These are phyloP conservation scores for Cardamine occulta DNA, from an alignment of 345 rosid species.

Conservation along the genomic window DNA sequence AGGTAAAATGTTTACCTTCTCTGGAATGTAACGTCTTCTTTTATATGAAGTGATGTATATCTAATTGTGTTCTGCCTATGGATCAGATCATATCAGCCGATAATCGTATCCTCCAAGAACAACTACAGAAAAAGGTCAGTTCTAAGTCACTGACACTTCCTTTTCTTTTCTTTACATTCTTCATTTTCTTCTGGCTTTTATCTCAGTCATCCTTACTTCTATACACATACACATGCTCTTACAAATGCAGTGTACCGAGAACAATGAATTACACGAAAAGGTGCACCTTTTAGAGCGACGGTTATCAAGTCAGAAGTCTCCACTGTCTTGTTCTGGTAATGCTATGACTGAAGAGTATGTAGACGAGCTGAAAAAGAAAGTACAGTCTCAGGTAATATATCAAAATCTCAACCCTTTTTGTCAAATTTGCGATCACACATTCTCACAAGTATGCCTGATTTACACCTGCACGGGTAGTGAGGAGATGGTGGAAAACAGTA, in stretches of 20 bases:
- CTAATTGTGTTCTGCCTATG: constrained; percentile 37
- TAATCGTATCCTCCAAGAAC: constrained; percentile 92
- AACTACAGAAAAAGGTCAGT: constrained; percentile 77
- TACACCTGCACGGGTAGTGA: not conserved
- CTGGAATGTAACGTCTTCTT: constrained; percentile 17
- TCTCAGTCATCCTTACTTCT: constrained; percentile 21
- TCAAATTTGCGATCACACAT: not conserved
- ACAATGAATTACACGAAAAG: constrained; percentile 75
- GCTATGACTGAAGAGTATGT: constrained; percentile 52
- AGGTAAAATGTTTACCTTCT: constrained; percentile 52
- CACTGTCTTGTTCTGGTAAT: constrained; percentile 50
- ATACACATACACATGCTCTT: constrained; percentile 8
- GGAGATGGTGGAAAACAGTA: constrained; percentile 3
- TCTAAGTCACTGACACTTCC: constrained; percentile 22
- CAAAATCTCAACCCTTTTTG: constrained; percentile 15
- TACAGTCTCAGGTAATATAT: constrained; percentile 70
- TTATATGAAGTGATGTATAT: constrained; percentile 14
- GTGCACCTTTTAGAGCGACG: constrained; percentile 64
- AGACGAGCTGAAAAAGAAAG: constrained; percentile 72
- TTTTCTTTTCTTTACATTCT: constrained; percentile 14
- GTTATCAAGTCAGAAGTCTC: constrained; percentile 45
- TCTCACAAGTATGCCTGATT: constrained; percentile 17
- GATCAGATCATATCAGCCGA: constrained; percentile 90
- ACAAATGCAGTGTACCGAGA: constrained; percentile 68
- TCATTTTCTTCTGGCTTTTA: constrained; percentile 5